These are phyloP conservation scores for Leccinum subtestaceum DNA, from an alignment of 768 basidiomycete genomes.

Conservation along the genomic window DNA sequence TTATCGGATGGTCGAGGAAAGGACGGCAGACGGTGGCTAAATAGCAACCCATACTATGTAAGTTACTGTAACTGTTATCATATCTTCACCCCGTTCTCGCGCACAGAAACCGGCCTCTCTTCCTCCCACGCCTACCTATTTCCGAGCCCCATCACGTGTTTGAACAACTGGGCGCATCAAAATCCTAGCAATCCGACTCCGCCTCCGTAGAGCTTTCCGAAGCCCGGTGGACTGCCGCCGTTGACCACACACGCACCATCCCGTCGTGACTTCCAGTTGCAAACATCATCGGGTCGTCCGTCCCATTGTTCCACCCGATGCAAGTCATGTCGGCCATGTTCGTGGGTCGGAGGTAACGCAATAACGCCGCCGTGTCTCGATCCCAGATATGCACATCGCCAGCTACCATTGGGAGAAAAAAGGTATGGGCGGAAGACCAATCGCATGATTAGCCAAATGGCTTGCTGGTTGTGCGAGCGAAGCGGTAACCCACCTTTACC, in stretches of 20 bases:
- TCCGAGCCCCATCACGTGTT: not conserved
- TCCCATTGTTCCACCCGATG: constrained; percentile 75
- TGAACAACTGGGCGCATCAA: not conserved
- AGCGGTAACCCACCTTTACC: constrained; percentile 55
- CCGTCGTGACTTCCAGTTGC: constrained; percentile 79
- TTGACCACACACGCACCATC: constrained; percentile 72
- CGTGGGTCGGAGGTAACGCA: constrained; percentile 66
- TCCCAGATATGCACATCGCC: constrained; percentile 89
- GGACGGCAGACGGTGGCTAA: not conserved
- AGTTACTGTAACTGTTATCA: not conserved
- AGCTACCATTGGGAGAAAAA: constrained; percentile 36
- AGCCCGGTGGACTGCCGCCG: constrained; percentile 19
- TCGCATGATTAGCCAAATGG: not conserved
- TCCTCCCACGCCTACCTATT: not conserved
- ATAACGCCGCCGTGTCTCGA: constrained; percentile 66
- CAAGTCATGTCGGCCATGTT: constrained; percentile 61
- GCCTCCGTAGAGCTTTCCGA: constrained; percentile 21
- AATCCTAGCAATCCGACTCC: constrained; percentile 19
- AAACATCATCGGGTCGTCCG: constrained; percentile 46
- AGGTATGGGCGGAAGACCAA: not conserved
- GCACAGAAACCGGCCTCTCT: not conserved
- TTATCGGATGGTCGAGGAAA: not conserved
- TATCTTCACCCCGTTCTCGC: not conserved
- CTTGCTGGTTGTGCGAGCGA: not conserved
- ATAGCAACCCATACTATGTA: not conserved